Evolutionary conservation across 1,139 yeast species (phyloP), one percentile per base, ranked within the genome.

Genomic region (Sugiyamaella japonica): DNA sequence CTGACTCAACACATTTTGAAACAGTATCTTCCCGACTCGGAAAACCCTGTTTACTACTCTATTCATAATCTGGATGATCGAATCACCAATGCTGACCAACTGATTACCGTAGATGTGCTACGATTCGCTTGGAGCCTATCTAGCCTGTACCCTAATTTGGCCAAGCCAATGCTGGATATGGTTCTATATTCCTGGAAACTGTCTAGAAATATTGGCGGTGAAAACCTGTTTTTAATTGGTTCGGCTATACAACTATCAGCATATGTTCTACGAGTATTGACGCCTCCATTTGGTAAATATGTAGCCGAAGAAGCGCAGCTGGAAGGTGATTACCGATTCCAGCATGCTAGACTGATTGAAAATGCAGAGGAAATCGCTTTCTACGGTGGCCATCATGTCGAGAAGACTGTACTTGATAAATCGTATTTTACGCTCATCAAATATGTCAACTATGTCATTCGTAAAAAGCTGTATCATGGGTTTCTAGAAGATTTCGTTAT

Each of bases 291-390:
- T 67, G 95, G 96, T 28, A 86, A 81, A 66, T 76, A 89, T 54
- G 89, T 95, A 0, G 79, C 89, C 52, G 84, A 84, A 59, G 84
- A 85, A 66, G 93, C 96, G 12, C 81, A 83, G 50, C 75, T 89
- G 52, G 97, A 91, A 70, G 96, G 97, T 57, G 86, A 87, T 66
- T 85, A 89, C 62, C 82, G 96, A 63, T 81, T 86, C 23, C 80
- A 87, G 34, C 97, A 91, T 70, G 83, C 96, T 1, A 85, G 89
- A 66, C 76, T 91, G 36, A 90, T 89, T 39, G 76, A 83, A 48
- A 86, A 85, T 66, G 82, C 81, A 62, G 98, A 91, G 73, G 97
- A 91, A 68, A 84, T 91, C 63, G 97, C 97, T 0, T 76, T 91
- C 52, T 80, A 89, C 57, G 80, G 86, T 56, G 97, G 97, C 23